These are phyloP conservation scores for Parachaetomium inaequale DNA, from an alignment of 495 filamentous ascomycete genomes.

Conservation along the genomic window DNA sequence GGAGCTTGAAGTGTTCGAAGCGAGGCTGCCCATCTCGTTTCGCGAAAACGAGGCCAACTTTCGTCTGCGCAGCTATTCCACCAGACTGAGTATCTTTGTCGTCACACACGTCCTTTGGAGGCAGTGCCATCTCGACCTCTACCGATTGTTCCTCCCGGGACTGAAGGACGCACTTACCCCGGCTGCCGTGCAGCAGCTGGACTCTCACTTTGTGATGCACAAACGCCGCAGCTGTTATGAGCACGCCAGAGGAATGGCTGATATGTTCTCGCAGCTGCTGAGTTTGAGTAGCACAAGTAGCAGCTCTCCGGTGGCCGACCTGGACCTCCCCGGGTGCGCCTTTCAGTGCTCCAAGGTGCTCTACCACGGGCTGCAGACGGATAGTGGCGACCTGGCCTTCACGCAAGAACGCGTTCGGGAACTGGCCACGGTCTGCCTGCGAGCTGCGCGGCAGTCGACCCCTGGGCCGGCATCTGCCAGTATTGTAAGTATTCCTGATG, in stretches of 20 bases:
- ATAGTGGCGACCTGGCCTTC: slow-evolving; percentile 21
- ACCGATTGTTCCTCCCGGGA: slow-evolving; percentile 43
- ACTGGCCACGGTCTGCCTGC: slow-evolving; percentile 29
- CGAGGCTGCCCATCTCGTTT: slow-evolving; percentile 44
- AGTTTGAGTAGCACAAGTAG: slow-evolving; percentile 32
- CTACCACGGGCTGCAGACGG: slow-evolving; percentile 34
- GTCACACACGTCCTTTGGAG: slow-evolving; percentile 52
- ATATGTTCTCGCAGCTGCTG: slow-evolving; percentile 45
- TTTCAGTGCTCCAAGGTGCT: slow-evolving; percentile 47
- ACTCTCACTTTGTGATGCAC: slow-evolving; percentile 38
- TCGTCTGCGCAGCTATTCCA: slow-evolving; percentile 47
- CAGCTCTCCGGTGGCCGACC: slow-evolving; percentile 42
- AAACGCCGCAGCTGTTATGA: slow-evolving; percentile 43
- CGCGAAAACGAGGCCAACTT: slow-evolving; percentile 48
- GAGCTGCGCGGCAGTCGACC: slow-evolving; percentile 27
- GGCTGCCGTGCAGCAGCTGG: slow-evolving; percentile 35
- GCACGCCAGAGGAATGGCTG: slow-evolving; percentile 47
- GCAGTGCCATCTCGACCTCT: slow-evolving; percentile 50
- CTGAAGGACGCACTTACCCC: slow-evolving; percentile 43
- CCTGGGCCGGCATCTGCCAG: slow-evolving; percentile 34
- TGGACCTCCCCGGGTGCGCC: slow-evolving; percentile 47
- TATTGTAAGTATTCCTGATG: slow-evolving; percentile 35
- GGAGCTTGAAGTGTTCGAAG: slow-evolving; percentile 45
- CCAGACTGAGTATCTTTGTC: slow-evolving; percentile 45
- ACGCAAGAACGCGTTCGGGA: slow-evolving; percentile 31